Conservation (phyloP, 2,329 filamentous ascomycete species). For the Hypocreales sp. region DNA sequence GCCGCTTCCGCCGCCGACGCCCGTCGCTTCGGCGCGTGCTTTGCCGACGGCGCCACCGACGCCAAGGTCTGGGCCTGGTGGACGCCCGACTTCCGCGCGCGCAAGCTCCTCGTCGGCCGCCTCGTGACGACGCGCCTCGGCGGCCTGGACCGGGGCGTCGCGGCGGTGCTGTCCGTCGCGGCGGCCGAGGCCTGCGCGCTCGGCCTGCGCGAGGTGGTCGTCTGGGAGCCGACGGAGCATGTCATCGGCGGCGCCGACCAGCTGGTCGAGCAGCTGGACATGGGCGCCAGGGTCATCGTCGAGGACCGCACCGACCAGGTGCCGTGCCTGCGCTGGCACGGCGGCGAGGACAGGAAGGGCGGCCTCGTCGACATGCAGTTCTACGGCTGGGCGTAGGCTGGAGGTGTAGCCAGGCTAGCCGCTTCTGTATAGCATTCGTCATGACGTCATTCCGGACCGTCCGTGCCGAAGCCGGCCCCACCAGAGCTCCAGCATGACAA, state of each 20-base stretch:
- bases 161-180: slow-evolving; percentile 16
- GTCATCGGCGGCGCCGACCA: slow-evolving; percentile 11
- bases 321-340: slow-evolving; percentile 20
- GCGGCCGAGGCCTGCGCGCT: slow-evolving; percentile 15
- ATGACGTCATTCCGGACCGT: no score
- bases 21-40: background rate
- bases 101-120: slow-evolving; percentile 6
- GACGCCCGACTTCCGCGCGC: slow-evolving; percentile 16
- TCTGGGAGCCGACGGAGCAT: slow-evolving; percentile 20
- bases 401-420: no score
- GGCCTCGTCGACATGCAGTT: slow-evolving; percentile 15
- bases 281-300: slow-evolving; percentile 11
- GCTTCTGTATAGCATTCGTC: no score
- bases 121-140: slow-evolving; percentile 6
- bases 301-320: slow-evolving; percentile 16
- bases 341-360: slow-evolving; percentile 8
- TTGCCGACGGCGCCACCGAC: slow-evolving; percentile 2
- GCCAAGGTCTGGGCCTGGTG: slow-evolving; percentile 17
- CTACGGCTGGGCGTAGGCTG: slow-evolving; percentile 11
- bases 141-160: slow-evolving; percentile 10
- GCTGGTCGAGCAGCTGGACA: slow-evolving; percentile 21
- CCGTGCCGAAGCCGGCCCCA: no score
- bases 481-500: no score
- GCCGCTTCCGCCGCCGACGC: no score
- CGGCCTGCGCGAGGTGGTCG: slow-evolving; percentile 16